Base-by-base conservation (phyloP, 257 asterid genomes). In the Gardenia jasminoides region DNA sequence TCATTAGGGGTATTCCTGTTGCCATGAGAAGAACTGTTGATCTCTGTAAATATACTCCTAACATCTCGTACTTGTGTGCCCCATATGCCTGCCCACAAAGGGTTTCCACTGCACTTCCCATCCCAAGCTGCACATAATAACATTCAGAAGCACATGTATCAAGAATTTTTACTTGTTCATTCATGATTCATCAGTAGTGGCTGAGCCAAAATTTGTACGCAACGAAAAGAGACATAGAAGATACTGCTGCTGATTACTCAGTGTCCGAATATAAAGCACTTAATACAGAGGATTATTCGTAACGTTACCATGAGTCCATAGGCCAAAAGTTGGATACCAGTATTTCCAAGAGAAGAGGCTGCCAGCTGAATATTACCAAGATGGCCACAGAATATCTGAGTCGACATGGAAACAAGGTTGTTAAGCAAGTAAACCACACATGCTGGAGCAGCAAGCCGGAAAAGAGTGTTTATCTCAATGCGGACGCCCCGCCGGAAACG, bases 361-460 rank as follows among this genome's bases (percentile, higher is more conserved):
- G 90, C 88, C 0, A 87, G 88, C 46, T 79, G 79, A 58, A 82
- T 77, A 78, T 87, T 87, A 10, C 90, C 84, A 6, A 87, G 82
- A 75, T 87, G 90, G 1, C 90, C 90, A 70, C 90, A 87, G 69
- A 80, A 87, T 61, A 87, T 83, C 76, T 84, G 90, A 7, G 90
- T 82, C 1, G 90, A 87, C 87, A 87, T 81, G n/a, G 88, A 84
- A 47, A 79, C 76, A 3, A 87, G 52, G 71, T 82, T 87, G 74
- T 83, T 85, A 7, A 84, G 87, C 85, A 84, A 78, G 78, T 84
- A 80, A 36, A 84, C 85, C 4, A 82, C 80, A 44, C 85, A 72
- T 7, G 90, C 84, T 16, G 90, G 90, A 4, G 87, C 90, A 30
- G 90, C 90, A 10, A 87, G 84, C 3, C 76, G 78, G 78, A 78